Evolutionary conservation across 371 early-diverging fungal species (phyloP).

Genomic region (Mucor indicus): DNA sequence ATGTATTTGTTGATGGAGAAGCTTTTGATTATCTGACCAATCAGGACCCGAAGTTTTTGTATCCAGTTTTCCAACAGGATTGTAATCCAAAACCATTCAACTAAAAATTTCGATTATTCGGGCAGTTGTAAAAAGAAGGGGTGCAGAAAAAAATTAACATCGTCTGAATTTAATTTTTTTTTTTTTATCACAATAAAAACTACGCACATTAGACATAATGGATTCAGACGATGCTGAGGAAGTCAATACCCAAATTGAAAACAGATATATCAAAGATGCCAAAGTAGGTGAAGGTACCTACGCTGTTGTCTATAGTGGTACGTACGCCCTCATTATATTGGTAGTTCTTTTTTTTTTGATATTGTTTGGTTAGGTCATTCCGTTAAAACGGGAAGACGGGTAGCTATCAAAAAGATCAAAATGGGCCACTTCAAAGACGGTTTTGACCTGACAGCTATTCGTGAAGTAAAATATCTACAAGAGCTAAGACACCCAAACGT

Average conservation of each 20-base stretch:
- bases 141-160: no score
- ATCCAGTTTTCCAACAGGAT: no score
- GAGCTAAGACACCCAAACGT: constrained; percentile 92
- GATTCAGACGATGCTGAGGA: constrained; percentile 50
- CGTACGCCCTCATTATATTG: no score
- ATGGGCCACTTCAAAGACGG: constrained; percentile 83
- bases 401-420: constrained; percentile 97
- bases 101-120: no score
- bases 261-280: constrained; percentile 72
- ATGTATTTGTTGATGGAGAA: no score
- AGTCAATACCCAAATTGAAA: constrained; percentile 58
- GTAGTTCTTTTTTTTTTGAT: no score
- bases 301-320: constrained; percentile 90
- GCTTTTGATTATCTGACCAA: no score
- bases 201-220: no score
- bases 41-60: no score
- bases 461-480: constrained; percentile 97
- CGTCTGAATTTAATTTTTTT: no score
- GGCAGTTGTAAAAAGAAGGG: no score
- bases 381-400: constrained; percentile 58
- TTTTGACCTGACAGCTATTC: constrained; percentile 93
- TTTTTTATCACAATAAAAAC: neutral
- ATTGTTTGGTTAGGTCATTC: constrained; percentile 35
- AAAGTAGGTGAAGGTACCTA: constrained; percentile 97
- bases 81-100: no score